Conservation (phyloP, 2,329 filamentous ascomycete genomes). For the Ophiostoma fasciatum region DNA sequence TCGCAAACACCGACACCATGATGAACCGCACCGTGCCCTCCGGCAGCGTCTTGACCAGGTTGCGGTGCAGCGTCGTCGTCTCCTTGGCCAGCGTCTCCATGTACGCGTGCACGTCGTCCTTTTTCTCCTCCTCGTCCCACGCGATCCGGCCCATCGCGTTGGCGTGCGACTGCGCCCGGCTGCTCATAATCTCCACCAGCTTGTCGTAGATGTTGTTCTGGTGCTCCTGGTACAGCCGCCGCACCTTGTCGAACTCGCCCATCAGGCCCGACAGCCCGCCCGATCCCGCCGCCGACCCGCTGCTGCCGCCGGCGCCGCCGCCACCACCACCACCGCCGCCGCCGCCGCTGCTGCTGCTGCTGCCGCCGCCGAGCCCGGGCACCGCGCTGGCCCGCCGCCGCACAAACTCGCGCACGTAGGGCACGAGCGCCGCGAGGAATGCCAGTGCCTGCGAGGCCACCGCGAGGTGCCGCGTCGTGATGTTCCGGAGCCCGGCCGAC, state of each 20-base stretch:
- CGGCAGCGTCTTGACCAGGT: conserved; percentile 66
- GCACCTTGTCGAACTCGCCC: conserved; percentile 78
- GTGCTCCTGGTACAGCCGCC: conserved; percentile 72
- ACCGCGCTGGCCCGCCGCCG: conserved; percentile 53
- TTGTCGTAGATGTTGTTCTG: conserved; percentile 87
- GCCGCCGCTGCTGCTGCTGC: too few species aligned
- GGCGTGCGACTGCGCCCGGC: conserved; percentile 57
- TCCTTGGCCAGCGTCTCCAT: conserved; percentile 84
- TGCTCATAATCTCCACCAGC: conserved; percentile 81
- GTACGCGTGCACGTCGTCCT: conserved; percentile 42
- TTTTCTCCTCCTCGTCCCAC: conserved; percentile 44
- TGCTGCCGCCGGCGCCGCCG: too few species aligned
- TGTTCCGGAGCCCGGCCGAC: conserved; percentile 84
- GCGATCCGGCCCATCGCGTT: conserved; percentile 59
- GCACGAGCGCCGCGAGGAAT: conserved; percentile 75
- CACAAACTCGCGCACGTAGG: conserved; percentile 82
- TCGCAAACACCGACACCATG: conserved; percentile 71
- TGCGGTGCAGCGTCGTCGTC: conserved; percentile 69
- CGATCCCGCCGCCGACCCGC: background rate
- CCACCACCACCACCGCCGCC: too few species aligned
- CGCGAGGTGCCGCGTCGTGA: conserved; percentile 88
- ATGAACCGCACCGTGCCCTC: conserved; percentile 66
- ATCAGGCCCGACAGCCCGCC: conserved; percentile 39
- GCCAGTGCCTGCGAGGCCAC: conserved; percentile 79
- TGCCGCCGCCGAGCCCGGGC: too few species aligned